Base-by-base conservation (phyloP, 2,329 filamentous ascomycete genomes). In the Aspergillus versicolor region DNA sequence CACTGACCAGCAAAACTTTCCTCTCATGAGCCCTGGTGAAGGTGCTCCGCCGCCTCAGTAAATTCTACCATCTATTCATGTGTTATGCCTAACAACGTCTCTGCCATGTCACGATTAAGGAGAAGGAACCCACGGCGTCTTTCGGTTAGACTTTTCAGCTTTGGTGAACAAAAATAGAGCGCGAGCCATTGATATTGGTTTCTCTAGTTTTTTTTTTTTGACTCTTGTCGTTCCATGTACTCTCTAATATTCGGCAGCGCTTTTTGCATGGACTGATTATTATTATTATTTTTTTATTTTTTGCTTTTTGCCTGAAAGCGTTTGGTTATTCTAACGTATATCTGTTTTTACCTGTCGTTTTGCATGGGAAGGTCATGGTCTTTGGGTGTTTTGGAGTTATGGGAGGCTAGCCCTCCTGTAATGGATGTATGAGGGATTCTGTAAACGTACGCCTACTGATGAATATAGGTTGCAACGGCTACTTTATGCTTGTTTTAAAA, bases 1-100 rank as follows among this genome's bases (percentile, higher is more conserved):
- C 27, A 9, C 27, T 9, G 75, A 78, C 11, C 65, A 71, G 44
- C 70, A 72, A 52, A 68, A 62, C 44, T 74, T 67, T 34, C 50
- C 61, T 32, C 58, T 73, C 50, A 69, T 73, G 70, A 71, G 62
- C 46, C 65, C 65, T n/a, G 64, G 67, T 21, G 65, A 71, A 47
- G 58, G 58, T 32, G 58, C 56, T 12, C 58, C 52, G 17, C 65
- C 63, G 12, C 61, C 65, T 48, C 64, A 61, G 22, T 70, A 58
- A 67, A 41, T 37, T 48, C 53, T 22, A 11, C 11, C 12, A 46
- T 44, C 19, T 37, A 43, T 57, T 42, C 37, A 61, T 46, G 57
- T 60, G 51, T 45, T 51, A 60, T 53, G 59, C 42, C 42, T 41
- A 54, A 45, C 49, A 42, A 50, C 56, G 44, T 38, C 47, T 47